Percentiles rank a stretch among this genome's conserved stretches.
Conservation (phyloP, 257 asterid genomes). For the Gardenia jasminoides region DNA sequence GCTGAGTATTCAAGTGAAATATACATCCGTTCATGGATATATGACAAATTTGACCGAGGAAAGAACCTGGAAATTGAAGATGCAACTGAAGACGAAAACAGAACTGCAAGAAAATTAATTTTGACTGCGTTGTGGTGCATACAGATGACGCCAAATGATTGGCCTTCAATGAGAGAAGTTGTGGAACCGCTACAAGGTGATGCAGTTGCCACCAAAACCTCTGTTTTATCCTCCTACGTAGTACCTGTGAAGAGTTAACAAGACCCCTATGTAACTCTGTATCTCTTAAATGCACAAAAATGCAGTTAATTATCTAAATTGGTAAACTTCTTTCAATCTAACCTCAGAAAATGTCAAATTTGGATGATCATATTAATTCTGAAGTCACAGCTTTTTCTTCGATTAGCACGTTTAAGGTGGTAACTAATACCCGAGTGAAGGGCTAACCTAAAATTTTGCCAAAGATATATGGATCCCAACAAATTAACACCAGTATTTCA, state of each 20-base stretch:
- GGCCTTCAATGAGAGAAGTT: constrained; percentile 24
- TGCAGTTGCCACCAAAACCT: constrained; percentile 14
- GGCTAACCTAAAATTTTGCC: no score
- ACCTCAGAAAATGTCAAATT: no score
- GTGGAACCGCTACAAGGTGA: constrained; percentile 19
- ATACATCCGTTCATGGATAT: background rate
- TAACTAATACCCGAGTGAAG: no score
- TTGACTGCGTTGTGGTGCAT: constrained; percentile 13
- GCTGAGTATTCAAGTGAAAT: background rate
- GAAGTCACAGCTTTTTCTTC: no score
- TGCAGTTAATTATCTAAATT: no score
- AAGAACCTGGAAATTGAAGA: background rate
- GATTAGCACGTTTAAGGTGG: no score
- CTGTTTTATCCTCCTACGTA: background rate
- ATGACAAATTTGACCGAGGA: background rate
- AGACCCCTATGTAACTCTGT: background rate
- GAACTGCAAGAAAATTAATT: background rate
- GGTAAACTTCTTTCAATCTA: no score
- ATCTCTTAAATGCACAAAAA: no score
- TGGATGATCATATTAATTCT: no score
- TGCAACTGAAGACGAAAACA: background rate
- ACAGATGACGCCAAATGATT: constrained; percentile 12
- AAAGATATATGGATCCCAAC: no score
- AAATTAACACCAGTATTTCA: no score
- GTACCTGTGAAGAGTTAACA: background rate